A percentile compares a stretch with the other conserved stretches of the same genome.
phyloP scores from a whole-genome alignment of 2,329 filamentous ascomycete species.

The Elsinoe arachidis region DNA sequence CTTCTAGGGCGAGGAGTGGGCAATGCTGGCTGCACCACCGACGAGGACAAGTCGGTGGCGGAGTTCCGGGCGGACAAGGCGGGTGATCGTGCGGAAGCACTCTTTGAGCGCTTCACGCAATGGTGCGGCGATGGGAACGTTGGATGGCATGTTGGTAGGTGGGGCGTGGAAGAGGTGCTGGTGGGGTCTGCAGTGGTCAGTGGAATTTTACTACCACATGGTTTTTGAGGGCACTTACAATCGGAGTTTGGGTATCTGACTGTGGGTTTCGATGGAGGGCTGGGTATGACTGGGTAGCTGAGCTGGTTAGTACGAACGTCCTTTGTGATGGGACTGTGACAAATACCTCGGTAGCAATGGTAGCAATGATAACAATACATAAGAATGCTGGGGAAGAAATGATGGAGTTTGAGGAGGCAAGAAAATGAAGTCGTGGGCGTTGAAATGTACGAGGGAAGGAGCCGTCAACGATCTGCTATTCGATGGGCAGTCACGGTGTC shows the following conservation, averaged over 20 bases:
- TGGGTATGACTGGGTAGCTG: background rate
- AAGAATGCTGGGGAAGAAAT: background rate
- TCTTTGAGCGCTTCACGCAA: slow-evolving; percentile 12
- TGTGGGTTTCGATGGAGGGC: background rate
- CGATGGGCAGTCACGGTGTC: too few relatives aligned
- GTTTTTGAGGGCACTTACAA: background rate
- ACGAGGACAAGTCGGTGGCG: slow-evolving; percentile 15
- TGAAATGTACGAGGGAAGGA: too few relatives aligned
- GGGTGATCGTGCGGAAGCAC: slow-evolving; percentile 14
- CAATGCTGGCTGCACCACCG: slow-evolving; percentile 17
- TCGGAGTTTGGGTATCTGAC: background rate
- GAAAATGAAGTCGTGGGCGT: background rate
- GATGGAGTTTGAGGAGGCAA: background rate
- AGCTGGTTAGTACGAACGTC: slow-evolving; percentile 1
- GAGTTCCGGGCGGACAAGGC: slow-evolving; percentile 15
- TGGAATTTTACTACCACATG: background rate
- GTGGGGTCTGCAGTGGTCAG: background rate
- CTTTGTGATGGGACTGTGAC: too few relatives aligned
- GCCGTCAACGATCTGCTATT: too few relatives aligned
- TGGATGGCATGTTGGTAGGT: slow-evolving; percentile 13
- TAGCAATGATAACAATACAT: background rate
- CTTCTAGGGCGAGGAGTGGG: slow-evolving; percentile 16
- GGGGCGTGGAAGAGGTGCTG: background rate
- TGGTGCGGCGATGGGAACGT: slow-evolving; percentile 8
- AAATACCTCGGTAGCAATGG: background rate